Conservation (phyloP, 2,329 filamentous ascomycete genomes). For the Shiraia sp. region DNA sequence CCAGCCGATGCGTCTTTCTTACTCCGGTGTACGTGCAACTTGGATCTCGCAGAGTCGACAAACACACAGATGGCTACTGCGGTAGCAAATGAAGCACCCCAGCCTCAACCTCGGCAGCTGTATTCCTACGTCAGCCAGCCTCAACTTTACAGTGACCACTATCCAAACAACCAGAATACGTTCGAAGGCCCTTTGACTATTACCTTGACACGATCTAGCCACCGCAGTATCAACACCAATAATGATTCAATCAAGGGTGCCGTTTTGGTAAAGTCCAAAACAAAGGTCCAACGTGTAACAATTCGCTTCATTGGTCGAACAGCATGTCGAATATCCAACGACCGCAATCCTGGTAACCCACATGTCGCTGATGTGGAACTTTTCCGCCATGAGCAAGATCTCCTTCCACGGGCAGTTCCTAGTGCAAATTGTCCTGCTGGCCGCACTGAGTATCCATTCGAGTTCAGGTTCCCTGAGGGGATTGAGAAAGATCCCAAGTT, state of each 20-base stretch:
- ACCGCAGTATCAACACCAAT: slow-evolving; percentile 22
- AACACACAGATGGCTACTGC: background rate
- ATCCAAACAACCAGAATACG: slow-evolving; percentile 19
- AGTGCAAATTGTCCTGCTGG: slow-evolving; percentile 18
- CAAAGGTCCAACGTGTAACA: slow-evolving; percentile 16
- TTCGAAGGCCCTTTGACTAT: slow-evolving; percentile 20
- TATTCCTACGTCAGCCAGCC: slow-evolving; percentile 21
- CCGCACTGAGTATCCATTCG: slow-evolving; percentile 23
- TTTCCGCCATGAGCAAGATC: slow-evolving; percentile 13
- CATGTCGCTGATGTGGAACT: slow-evolving; percentile 14
- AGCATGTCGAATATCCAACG: slow-evolving; percentile 19
- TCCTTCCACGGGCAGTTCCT: slow-evolving; percentile 9
- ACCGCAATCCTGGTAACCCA: slow-evolving; percentile 15
- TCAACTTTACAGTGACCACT: slow-evolving; percentile 22
- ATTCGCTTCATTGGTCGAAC: slow-evolving; percentile 22
- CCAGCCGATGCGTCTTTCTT: no score
- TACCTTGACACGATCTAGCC: slow-evolving; percentile 18
- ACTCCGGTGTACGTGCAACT: background rate
- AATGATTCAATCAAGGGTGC: slow-evolving; percentile 24
- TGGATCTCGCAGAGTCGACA: background rate
- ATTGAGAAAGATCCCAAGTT: slow-evolving; percentile 13
- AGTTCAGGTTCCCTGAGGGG: slow-evolving; percentile 25
- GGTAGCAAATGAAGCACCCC: slow-evolving; percentile 1
- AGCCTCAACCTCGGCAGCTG: slow-evolving; percentile 12
- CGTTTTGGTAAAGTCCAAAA: slow-evolving; percentile 17